phyloP scores from a whole-genome alignment of 2,329 filamentous ascomycete genomes.

The Neofusicoccum umdonicola region DNA sequence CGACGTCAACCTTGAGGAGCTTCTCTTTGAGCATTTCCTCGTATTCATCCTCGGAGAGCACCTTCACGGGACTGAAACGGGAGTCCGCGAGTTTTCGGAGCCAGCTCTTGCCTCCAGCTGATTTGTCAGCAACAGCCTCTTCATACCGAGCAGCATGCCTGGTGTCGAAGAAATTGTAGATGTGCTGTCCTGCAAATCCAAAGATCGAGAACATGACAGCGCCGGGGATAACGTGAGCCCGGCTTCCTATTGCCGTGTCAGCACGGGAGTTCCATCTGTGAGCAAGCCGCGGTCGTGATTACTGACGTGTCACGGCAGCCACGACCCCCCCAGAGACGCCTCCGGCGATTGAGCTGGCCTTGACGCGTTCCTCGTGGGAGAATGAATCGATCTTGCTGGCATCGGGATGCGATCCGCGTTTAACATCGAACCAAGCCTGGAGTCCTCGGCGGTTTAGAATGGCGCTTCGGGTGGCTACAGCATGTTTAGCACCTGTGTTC shows the following conservation, averaged over 20 bases:
- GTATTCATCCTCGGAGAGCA: conserved; percentile 72
- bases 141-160: neutral
- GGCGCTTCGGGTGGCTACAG: conserved; percentile 32
- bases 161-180: conserved; percentile 53
- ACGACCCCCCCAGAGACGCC: conserved; percentile 58
- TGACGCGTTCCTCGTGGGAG: conserved; percentile 57
- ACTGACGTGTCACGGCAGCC: conserved; percentile 32
- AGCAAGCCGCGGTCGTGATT: neutral
- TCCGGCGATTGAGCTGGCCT: conserved; percentile 69
- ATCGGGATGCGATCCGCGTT: neutral
- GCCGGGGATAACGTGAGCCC: conserved; percentile 50
- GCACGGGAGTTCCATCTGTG: neutral
- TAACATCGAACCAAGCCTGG: conserved; percentile 27
- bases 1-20: conserved; percentile 67
- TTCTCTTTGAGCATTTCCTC: conserved; percentile 68
- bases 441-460: conserved; percentile 37
- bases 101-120: conserved; percentile 35
- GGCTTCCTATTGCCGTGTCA: conserved; percentile 20
- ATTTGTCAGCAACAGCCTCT: conserved; percentile 32
- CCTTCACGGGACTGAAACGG: conserved; percentile 69
- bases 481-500: neutral
- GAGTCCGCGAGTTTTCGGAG: conserved; percentile 56
- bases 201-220: conserved; percentile 59
- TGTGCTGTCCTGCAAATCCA: conserved; percentile 56
- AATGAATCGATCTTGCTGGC: neutral